Evolutionary conservation across 192 early-diverging fungal genomes (phyloP).

Genomic region (Pecoramyces ruminantium): DNA sequence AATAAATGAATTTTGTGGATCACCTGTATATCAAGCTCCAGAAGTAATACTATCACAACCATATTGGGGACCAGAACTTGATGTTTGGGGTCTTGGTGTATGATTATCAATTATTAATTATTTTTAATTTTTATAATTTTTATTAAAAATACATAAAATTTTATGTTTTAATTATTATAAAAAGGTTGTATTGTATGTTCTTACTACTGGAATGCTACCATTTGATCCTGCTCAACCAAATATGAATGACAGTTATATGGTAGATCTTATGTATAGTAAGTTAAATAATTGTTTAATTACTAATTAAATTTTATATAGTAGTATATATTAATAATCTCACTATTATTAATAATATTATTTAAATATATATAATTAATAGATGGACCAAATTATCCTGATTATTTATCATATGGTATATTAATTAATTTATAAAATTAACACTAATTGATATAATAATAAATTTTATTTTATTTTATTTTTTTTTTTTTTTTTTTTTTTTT

Average conservation of each 20-base stretch:
- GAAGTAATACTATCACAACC: not conserved
- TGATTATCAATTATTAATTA: no score
- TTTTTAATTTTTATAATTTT: no score
- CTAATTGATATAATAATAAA: no score
- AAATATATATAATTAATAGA: not conserved
- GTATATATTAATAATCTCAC: no score
- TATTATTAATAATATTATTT: no score
- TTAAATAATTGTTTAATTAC: no score
- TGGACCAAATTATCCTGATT: not conserved
- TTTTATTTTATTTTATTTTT: no score
- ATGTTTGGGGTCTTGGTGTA: not conserved
- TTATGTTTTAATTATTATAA: no score
- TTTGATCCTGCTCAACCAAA: not conserved
- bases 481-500: no score
- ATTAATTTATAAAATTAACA: not conserved
- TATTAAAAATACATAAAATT: no score
- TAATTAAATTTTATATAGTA: no score
- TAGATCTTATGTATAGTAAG: not conserved
- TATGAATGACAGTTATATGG: not conserved
- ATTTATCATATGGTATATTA: not conserved
- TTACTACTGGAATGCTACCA: not conserved
- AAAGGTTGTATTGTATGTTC: not conserved
- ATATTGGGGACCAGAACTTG: not conserved
- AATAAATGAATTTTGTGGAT: not conserved
- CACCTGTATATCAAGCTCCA: not conserved